Base-by-base conservation (phyloP, 306 rosid species). In the Sphenostylis stenocarpa region DNA sequence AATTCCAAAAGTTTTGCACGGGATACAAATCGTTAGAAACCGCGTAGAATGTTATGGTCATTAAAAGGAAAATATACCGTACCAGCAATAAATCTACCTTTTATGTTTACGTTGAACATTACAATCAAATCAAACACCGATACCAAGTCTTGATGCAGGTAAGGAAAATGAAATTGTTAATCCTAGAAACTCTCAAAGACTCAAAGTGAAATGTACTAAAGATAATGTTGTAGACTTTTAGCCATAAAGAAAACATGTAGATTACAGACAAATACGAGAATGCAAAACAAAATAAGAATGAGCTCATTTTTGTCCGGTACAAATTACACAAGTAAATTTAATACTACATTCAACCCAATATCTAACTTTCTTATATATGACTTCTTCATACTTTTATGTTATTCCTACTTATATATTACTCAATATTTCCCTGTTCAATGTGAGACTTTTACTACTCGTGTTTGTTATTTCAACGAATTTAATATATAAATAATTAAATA, bases 61-160 rank as follows among this genome's bases (percentile, higher is more conserved):
- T 47, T 38, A 33, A 28, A 77, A 70, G 52, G 19, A 45, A 57
- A 38, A 8, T 17, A 80, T 55, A 66, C 36, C 81, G 44, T 4
- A 11, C 60, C 61, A 71, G 61, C 51, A 12, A 77, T 44, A 52
- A 53, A 77, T 41, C 65, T 47, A 72, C 69, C 39, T 57, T 65
- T 21, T 69, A 60, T 14, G 14, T 44, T 20, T 56, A 41, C 20
- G 17, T 34, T 43, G 15, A 52, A 63, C 60, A 67, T 62, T 62
- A 44, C 41, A 60, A 49, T 44, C 10, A 69, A 36, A 57, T 31
- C 21, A 28, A 58, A 36, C 43, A 61, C 60, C 38, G 66, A 64
- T 31, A 24, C 55, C 38, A n/a, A 20, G 31, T 39, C 65, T 67
- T 70, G 45, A 73, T 31, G 24, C 41, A n/a, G 43, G 70, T 20